Conservation (phyloP, 1,284 basidiomycete genomes). For the Ceratobasidium sp. region DNA sequence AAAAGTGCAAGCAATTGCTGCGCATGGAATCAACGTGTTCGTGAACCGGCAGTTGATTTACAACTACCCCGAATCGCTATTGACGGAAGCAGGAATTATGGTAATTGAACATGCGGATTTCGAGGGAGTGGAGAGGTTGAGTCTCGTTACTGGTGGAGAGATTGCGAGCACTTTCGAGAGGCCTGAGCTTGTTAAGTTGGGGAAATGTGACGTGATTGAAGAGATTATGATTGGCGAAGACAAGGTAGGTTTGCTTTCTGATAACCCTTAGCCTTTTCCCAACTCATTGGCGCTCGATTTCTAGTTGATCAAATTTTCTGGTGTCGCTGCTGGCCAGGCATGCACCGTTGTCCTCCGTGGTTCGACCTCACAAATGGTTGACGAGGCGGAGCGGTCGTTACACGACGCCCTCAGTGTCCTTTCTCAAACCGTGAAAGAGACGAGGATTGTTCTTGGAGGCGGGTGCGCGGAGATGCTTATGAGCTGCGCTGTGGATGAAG, state of each 20-base stretch:
- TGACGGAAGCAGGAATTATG: slow-evolving; percentile 94
- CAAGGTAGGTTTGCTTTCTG: slow-evolving; percentile 68
- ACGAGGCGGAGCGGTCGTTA: slow-evolving; percentile 97
- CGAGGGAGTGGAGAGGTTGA: slow-evolving; percentile 96
- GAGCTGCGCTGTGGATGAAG: slow-evolving; percentile 93
- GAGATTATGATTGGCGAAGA: slow-evolving; percentile 99
- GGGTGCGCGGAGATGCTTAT: slow-evolving; percentile 99
- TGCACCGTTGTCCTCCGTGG: slow-evolving; percentile 98
- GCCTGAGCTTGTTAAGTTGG: slow-evolving; percentile 93
- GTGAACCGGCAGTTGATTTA: slow-evolving; percentile 99
- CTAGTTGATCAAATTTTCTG: slow-evolving; percentile 98
- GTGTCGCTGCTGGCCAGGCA: slow-evolving; percentile 97
- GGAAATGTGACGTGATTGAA: slow-evolving; percentile 93
- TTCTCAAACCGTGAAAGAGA: slow-evolving; percentile 98
- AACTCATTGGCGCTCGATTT: slow-evolving; percentile 11
- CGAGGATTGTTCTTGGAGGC: slow-evolving; percentile 91
- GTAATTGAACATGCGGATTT: slow-evolving; percentile 99
- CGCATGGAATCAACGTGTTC: slow-evolving; percentile 97
- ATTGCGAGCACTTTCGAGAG: slow-evolving; percentile 96
- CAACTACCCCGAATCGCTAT: slow-evolving; percentile 97
- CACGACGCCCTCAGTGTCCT: slow-evolving; percentile 98
- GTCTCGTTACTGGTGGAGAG: slow-evolving; percentile 97
- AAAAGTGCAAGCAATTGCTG: slow-evolving; percentile 94
- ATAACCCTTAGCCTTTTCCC: neutral
- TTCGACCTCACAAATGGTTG: slow-evolving; percentile 98